Evolutionary conservation across 2,329 filamentous ascomycete species (phyloP), one percentile per base, ranked within the genome.

Genomic region (Camillea tinctor): DNA sequence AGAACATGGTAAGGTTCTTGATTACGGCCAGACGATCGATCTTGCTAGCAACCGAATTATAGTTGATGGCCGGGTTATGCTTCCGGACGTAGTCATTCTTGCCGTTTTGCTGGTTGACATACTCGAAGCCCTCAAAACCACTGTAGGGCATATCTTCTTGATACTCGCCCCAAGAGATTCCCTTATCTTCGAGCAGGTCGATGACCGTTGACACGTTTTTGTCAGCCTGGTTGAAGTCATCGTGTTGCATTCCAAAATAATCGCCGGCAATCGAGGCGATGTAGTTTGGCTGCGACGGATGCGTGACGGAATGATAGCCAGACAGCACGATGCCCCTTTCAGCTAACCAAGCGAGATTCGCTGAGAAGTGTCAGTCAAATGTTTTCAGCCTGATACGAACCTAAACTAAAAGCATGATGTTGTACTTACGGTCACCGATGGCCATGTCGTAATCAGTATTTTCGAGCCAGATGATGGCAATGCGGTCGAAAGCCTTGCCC

Each of bases 31-130:
- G 79, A 23, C 90, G 87, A 20, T 85, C 80, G 24, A 80, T 73
- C 54, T 81, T 82, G 56, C 81, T 78, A 60, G 88, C 82, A 55
- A 90, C 81, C 40, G 83, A 85, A 72, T 92, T 83, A 75, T 85
- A 91, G 57, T 89, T 79, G 59, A 93, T 77, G 17, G 81, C 76
- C 53, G 84, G 79, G 74, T 93, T 92, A 78, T 95, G 91, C 77
- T 95, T 94, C 71, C 92, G 87, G 7, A 94, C 90, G 72, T 95
- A 95, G 76, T 89, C 86, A 69, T 93, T 90, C 54, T 83, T 81
- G 26, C 84, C 83, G 2, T 83, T 90, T 66, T 84, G 63, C 64
- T 86, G 85, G 74, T 92, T 92, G 58, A 85, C 80, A 72, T 79
- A 91, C 0, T 76, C 78, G 40, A 74, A 73, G 22, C 90, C 90